phyloP scores from a whole-genome alignment of 768 basidiomycete species.

The Myochromella boudieri region DNA sequence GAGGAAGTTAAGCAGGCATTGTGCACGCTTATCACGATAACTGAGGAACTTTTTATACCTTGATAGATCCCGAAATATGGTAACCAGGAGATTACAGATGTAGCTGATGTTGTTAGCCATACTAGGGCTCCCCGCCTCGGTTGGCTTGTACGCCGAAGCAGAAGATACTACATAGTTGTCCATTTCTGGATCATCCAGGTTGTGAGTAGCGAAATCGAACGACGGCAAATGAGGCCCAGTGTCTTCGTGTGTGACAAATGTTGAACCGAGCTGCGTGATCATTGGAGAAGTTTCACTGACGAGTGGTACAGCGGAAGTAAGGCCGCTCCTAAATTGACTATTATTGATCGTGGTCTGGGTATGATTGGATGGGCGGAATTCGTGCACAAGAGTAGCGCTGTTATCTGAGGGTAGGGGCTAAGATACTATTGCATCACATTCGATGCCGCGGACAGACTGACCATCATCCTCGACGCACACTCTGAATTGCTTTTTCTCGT shows the following conservation, averaged over 20 bases:
- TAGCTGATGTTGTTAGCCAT: conserved; percentile 7
- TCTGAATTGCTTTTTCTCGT: background rate
- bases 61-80: conserved; percentile 16
- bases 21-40: conserved; percentile 16
- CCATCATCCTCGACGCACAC: background rate
- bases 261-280: background rate
- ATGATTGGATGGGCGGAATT: too few species aligned
- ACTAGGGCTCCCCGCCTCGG: background rate
- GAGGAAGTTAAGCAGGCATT: conserved; percentile 22
- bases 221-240: background rate
- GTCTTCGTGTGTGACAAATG: background rate
- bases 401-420: background rate
- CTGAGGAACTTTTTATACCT: conserved; percentile 19
- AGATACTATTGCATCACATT: background rate
- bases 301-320: background rate
- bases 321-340: too few species aligned
- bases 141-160: background rate
- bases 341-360: too few species aligned
- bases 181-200: too few species aligned
- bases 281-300: background rate
- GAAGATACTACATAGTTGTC: conserved; percentile 7
- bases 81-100: conserved; percentile 13
- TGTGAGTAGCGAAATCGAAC: background rate
- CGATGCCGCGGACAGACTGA: background rate
- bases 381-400: background rate